phyloP scores from a whole-genome alignment of 768 basidiomycete genomes.

The Naganishia onofrii region DNA sequence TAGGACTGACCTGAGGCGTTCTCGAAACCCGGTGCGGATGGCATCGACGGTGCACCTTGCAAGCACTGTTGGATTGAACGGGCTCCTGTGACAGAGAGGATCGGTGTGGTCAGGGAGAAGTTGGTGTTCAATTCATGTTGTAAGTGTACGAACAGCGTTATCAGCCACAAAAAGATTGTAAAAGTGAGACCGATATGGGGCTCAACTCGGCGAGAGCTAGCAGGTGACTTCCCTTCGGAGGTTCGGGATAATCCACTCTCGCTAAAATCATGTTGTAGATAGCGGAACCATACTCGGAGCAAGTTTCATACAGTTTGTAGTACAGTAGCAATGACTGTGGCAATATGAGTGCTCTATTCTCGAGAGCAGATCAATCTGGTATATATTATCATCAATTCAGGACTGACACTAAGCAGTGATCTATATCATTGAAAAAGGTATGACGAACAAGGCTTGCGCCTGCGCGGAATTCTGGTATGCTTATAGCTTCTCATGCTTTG shows the following conservation, averaged over 20 bases:
- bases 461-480: background rate
- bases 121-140: background rate
- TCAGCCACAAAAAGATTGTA: background rate
- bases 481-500: slow-evolving; percentile 33
- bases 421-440: too few relatives aligned
- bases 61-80: background rate
- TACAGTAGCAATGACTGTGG: too few relatives aligned
- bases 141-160: background rate
- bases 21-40: background rate
- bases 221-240: background rate
- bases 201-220: slow-evolving; percentile 7
- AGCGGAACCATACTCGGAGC: too few relatives aligned
- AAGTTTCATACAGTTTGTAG: too few relatives aligned
- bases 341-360: too few relatives aligned
- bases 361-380: too few relatives aligned
- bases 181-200: slow-evolving; percentile 11
- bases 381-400: too few relatives aligned
- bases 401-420: too few relatives aligned
- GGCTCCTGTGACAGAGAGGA: background rate
- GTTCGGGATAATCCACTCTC: slow-evolving; percentile 18
- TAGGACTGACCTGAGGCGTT: slow-evolving; percentile 4
- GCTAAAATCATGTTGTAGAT: slow-evolving; percentile 3
- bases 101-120: background rate
- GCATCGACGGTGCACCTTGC: background rate
- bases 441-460: background rate